Base-by-base conservation (phyloP, 139 green algal species). In the Closterium sp. region DNA sequence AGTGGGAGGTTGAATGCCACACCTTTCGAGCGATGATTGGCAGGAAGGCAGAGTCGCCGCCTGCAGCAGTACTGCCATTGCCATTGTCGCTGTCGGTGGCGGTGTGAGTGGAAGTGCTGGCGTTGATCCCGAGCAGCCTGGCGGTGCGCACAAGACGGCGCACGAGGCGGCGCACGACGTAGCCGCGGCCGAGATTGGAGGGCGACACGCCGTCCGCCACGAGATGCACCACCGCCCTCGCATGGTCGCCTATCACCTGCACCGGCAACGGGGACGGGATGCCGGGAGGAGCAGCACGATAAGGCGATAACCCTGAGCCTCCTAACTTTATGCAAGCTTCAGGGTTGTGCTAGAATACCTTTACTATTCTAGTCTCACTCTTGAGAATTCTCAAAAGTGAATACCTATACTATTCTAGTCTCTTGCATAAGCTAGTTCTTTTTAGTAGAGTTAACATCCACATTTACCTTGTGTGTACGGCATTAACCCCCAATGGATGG, bases 101-200 rank as follows among this genome's bases (percentile, higher is more conserved):
- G 42, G 5, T 62, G 50, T 45, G 38, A 45, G 38, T 45, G 38
- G 38, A 11, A 6, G 38, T 45, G 38, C 5, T 9, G 38, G 4
- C 13, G 9, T 98, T 97, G 94, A 98, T 97, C 32, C 95, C 95
- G 5, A 96, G 88, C 1, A 95, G 85, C 21, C 95, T 89, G 29
- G 93, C 93, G 86, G 89, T 95, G 84, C 94, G 89, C 31, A 99
- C 94, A 45, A 97, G 96, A 2, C 97, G 95, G 0, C 97, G 89
- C 73, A 98, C 94, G 85, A 99, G 96, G 24, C 97, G 95, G 11
- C 97, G 95, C 79, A 98, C 94, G 45, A 99, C 95, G 94, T 99
- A 99, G 42, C 97, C 97, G 7, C 97, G 93, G 7, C 97, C 97
- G 4, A 98, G 91, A 92, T 99, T 99, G 90, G 96, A 97, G 27